Conservation (phyloP, 148 eudicot species). For the Amaranthus palmeri region DNA sequence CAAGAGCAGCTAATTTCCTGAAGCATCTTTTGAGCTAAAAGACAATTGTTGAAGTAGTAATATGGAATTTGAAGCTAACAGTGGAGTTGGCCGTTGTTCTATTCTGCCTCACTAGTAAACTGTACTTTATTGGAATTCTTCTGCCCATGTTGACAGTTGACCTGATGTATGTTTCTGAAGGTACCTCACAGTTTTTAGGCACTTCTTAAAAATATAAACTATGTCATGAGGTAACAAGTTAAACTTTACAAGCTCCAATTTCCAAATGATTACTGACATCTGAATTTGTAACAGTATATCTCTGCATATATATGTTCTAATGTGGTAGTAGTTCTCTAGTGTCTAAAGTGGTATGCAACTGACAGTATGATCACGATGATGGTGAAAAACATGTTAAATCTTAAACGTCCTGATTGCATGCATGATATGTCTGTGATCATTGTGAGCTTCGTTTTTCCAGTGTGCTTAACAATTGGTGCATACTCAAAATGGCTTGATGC, state of each 20-base stretch:
- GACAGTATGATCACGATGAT: neutral
- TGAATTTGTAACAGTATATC: too few species aligned
- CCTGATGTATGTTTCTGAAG: too few species aligned
- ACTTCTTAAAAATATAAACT: too few species aligned
- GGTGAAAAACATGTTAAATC: neutral
- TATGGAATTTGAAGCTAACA: neutral
- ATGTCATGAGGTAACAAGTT: too few species aligned
- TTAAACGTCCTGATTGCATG: neutral
- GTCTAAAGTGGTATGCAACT: neutral
- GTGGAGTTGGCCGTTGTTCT: neutral
- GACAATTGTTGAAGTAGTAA: too few species aligned
- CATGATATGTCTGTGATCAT: neutral
- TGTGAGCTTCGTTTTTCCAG: slow-evolving; percentile 31
- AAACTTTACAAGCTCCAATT: too few species aligned
- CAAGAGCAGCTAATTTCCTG: too few species aligned
- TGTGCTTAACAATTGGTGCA: slow-evolving; percentile 88
- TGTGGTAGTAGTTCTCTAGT: neutral
- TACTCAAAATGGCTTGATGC: slow-evolving; percentile 98
- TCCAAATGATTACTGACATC: too few species aligned
- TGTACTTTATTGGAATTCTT: neutral
- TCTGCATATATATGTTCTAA: neutral
- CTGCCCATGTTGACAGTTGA: neutral
- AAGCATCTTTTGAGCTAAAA: too few species aligned
- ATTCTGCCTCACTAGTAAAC: neutral
- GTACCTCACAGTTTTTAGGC: too few species aligned